These are phyloP conservation scores for Sedum album DNA, from an alignment of 164 flowering plant species.

Conservation along the genomic window DNA sequence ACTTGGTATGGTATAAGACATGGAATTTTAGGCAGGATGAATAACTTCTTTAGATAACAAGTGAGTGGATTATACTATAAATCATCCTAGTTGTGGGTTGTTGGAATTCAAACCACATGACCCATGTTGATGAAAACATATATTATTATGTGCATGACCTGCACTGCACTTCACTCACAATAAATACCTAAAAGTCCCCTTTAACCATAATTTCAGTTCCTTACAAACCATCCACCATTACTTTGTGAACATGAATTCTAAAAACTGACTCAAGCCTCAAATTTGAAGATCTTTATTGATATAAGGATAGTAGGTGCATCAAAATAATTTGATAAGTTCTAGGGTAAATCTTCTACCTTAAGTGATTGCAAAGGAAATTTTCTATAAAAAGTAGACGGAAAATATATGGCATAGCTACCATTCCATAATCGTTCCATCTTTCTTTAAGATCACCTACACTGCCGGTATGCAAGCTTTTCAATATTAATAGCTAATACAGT, in stretches of 20 bases:
- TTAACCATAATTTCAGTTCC: background rate
- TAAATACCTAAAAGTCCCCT: background rate
- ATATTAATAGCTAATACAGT: background rate
- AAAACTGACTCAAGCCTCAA: no score
- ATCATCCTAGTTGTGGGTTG: conserved; percentile 22
- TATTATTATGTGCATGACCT: background rate
- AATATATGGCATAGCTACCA: background rate
- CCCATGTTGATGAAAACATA: conserved; percentile 6
- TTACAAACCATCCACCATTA: background rate
- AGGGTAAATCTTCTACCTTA: background rate
- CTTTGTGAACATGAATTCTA: no score
- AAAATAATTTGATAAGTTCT: background rate
- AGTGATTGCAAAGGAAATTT: background rate
- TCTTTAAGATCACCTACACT: background rate
- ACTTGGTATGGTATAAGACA: conserved; percentile 31
- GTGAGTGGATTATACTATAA: conserved; percentile 40
- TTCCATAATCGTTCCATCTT: no score
- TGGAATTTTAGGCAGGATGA: conserved; percentile 23
- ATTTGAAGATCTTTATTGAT: background rate
- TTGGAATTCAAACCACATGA: conserved; percentile 19
- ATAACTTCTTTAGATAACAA: conserved; percentile 13
- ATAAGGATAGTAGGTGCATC: background rate
- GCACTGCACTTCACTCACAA: conserved; percentile 5
- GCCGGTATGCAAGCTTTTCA: background rate
- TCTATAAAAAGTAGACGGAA: background rate